These are phyloP conservation scores for Suillus placidus DNA, from an alignment of 768 basidiomycete species.

Conservation along the genomic window DNA sequence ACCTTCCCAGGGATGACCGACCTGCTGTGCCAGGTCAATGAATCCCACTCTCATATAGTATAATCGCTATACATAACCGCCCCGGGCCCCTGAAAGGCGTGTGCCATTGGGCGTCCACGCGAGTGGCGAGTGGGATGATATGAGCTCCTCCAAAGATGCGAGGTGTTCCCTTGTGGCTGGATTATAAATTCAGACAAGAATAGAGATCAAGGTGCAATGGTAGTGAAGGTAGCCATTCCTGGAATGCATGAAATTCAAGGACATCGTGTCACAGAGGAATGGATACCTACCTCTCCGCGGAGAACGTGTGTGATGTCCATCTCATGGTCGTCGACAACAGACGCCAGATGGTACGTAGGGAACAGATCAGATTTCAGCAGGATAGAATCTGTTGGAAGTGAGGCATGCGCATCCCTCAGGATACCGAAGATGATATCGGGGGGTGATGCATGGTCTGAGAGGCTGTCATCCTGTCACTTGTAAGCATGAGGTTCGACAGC, in stretches of 20 bases:
- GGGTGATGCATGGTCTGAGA: constrained; percentile 52
- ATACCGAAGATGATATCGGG: constrained; percentile 77
- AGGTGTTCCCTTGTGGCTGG: no score
- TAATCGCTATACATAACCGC: no score
- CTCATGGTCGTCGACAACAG: constrained; percentile 91
- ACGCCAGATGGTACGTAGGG: constrained; percentile 96
- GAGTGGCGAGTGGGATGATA: no score
- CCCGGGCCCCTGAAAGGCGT: no score
- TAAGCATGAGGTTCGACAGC: constrained; percentile 7
- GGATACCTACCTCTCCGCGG: constrained; percentile 75
- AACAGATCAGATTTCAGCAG: constrained; percentile 90
- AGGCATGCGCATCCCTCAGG: constrained; percentile 73
- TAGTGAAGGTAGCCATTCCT: constrained; percentile 97
- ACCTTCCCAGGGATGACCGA: no score
- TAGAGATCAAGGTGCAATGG: constrained; percentile 92
- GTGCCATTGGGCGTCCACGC: no score
- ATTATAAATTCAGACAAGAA: no score
- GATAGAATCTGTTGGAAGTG: constrained; percentile 86
- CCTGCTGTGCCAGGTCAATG: no score
- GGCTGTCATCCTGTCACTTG: constrained; percentile 53
- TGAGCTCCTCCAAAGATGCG: no score
- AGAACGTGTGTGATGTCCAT: constrained; percentile 98
- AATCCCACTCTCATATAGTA: no score
- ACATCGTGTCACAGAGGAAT: not conserved
- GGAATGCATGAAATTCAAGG: constrained; percentile 6